Percentiles rank a stretch among this genome's conserved stretches.
phyloP scores from a whole-genome alignment of 140 eudicot genomes.

The Ambrosia hybrid region DNA sequence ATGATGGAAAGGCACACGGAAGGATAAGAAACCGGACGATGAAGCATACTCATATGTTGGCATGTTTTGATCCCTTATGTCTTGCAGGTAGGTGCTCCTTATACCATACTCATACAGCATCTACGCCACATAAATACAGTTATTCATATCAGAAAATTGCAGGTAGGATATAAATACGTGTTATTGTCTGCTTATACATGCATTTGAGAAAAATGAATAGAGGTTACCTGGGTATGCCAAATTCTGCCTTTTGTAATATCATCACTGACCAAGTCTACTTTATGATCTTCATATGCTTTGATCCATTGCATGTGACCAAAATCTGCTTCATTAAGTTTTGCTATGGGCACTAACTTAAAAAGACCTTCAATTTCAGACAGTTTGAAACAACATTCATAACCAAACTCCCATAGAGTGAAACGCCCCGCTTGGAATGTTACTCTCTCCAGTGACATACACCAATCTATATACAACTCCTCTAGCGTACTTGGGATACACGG shows the following conservation, averaged over 20 bases:
- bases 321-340: background rate
- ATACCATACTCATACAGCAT: slow-evolving; percentile 34
- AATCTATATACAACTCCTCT: slow-evolving; percentile 7
- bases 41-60: background rate
- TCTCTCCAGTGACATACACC: slow-evolving; percentile 10
- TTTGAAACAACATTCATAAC: slow-evolving; percentile 8
- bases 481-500: slow-evolving; percentile 17
- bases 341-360: background rate
- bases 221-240: slow-evolving; percentile 14
- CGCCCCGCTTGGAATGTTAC: slow-evolving; percentile 14
- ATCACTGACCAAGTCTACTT: slow-evolving; percentile 7
- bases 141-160: background rate
- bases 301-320: slow-evolving; percentile 18
- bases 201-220: background rate
- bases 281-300: background rate
- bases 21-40: background rate
- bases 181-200: no score
- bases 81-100: slow-evolving; percentile 31
- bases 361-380: slow-evolving; percentile 24
- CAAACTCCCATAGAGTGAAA: background rate
- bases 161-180: no score
- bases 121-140: background rate
- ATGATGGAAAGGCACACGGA: slow-evolving; percentile 14
- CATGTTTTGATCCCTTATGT: background rate
- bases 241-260: background rate